Evolutionary conservation across 768 basidiomycete genomes (phyloP).

Genomic region (Rhodocollybia butyracea): DNA sequence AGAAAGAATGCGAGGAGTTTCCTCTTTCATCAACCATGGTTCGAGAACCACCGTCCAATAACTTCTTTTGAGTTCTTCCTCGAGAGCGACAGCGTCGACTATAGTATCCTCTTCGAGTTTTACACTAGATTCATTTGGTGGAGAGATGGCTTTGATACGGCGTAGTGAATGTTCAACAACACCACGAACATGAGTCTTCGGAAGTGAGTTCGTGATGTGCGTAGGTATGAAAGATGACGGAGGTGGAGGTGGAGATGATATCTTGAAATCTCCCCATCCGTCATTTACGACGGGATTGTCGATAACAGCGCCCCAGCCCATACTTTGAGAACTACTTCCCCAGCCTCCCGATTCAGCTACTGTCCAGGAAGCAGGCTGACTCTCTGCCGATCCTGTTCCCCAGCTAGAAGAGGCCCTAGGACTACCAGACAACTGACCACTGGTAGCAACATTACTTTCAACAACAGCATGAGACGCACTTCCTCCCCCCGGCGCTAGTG

Average conservation of each 20-base stretch:
- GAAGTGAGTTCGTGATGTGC: conserved; percentile 27
- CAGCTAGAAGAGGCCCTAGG: not conserved
- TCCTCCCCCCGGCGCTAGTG: no score
- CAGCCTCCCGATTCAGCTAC: not conserved
- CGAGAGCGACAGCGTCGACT: conserved; percentile 28
- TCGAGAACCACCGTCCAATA: conserved; percentile 50
- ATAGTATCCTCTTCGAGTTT: not conserved
- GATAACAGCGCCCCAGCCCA: not conserved
- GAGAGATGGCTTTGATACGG: conserved; percentile 37
- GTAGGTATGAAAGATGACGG: conserved; percentile 3
- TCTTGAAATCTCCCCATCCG: not conserved
- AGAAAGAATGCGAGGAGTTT: conserved; percentile 6
- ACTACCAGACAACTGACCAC: no score
- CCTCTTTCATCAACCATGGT: conserved; percentile 51
- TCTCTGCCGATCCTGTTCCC: not conserved
- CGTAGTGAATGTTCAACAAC: conserved; percentile 57
- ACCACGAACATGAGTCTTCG: conserved; percentile 50
- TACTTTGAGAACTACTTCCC: not conserved
- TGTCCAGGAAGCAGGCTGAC: not conserved
- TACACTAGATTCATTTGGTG: conserved; percentile 22
- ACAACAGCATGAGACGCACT: no score
- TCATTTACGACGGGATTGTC: not conserved
- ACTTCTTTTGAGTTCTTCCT: conserved; percentile 41
- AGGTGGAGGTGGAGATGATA: not conserved
- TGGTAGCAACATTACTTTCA: no score